phyloP scores from a whole-genome alignment of 2,329 filamentous ascomycete genomes.

The Ophiostoma tasmaniense region DNA sequence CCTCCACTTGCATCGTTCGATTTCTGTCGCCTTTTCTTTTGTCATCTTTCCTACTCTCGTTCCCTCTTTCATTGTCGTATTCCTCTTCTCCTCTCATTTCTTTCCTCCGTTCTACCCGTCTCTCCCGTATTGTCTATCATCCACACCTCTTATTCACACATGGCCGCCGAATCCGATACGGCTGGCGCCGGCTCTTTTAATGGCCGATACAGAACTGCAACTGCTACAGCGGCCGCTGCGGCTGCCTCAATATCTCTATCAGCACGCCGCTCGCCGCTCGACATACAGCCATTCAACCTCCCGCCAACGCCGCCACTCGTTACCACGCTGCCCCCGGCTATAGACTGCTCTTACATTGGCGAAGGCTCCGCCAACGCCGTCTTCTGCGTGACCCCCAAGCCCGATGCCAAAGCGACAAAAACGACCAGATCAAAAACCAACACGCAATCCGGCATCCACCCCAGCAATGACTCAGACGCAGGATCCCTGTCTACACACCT shows the following conservation, averaged over 20 bases:
- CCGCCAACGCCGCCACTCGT: conserved; percentile 15
- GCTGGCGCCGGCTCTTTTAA: conserved; percentile 11
- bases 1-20: background rate
- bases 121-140: background rate
- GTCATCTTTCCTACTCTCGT: background rate
- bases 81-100: too few relatives aligned
- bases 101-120: background rate
- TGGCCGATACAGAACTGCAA: conserved; percentile 7
- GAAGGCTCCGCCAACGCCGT: conserved; percentile 75
- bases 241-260: background rate
- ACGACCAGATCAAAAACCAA: background rate
- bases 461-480: conserved; percentile 6
- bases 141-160: background rate
- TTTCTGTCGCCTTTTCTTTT: background rate
- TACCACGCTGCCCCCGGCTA: conserved; percentile 12
- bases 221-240: background rate
- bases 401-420: background rate
- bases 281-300: background rate
- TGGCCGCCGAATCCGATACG: conserved; percentile 17
- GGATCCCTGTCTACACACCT: conserved; percentile 17
- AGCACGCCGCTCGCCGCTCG: background rate
- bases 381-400: conserved; percentile 33
- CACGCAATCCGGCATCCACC: background rate
- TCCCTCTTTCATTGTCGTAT: background rate
- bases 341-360: conserved; percentile 35